phyloP scores from a whole-genome alignment of 2,329 filamentous ascomycete species.

The Zelopaecilomyces penicillatus region DNA sequence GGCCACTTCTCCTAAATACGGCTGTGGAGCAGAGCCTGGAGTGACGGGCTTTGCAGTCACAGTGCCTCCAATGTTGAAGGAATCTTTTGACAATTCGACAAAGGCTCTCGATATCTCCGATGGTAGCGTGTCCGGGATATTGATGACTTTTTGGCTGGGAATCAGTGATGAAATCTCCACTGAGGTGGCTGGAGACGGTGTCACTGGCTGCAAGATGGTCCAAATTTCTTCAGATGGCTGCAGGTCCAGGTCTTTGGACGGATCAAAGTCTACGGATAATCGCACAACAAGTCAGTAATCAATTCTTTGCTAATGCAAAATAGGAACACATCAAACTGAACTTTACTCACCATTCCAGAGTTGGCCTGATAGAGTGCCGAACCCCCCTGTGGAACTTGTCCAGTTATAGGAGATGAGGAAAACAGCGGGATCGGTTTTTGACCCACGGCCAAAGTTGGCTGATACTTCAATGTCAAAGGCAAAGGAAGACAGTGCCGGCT shows the following conservation, averaged over 20 bases:
- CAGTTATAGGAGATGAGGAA: no score
- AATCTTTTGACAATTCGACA: background rate
- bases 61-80: constrained; percentile 1
- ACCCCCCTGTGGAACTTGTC: background rate
- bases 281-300: background rate
- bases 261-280: no score
- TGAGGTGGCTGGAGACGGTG: no score
- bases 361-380: background rate
- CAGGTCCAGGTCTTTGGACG: no score
- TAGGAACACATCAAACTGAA: background rate
- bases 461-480: background rate
- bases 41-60: background rate
- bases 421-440: background rate
- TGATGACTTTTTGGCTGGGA: background rate
- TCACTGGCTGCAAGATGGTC: no score
- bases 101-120: constrained; percentile 1
- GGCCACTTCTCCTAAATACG: background rate
- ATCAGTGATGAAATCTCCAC: background rate
- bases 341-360: background rate
- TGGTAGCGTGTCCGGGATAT: constrained; percentile 4
- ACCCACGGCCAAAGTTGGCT: background rate
- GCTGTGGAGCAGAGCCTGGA: background rate
- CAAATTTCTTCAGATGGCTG: no score
- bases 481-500: background rate
- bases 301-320: no score